Evolutionary conservation across 306 rosid species (phyloP), one percentile per base, ranked within the genome.

Genomic region (Dalbergia oliveri): DNA sequence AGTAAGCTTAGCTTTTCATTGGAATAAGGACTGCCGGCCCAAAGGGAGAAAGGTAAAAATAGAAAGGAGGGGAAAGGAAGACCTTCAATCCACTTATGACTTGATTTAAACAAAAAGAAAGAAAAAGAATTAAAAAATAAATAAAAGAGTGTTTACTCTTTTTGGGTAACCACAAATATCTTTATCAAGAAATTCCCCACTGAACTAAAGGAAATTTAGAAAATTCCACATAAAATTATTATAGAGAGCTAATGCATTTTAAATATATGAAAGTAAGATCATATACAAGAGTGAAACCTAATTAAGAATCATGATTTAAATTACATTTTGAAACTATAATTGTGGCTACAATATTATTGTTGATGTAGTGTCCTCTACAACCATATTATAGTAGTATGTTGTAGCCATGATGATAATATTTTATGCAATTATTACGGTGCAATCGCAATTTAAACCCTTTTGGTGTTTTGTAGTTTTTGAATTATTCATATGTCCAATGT

Each of bases 101-200:
- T 33, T 45, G 1, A 11, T 34, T 16, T 73, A 11, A 1, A 62
- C 11, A 6, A 31, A 4, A 31, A 57, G 5, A 16, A n/a, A 12
- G 2, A n/a, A 60, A 4, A n/a, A 7, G 3, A 26, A 26, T 26
- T 26, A 26, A 4, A 43, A 13, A 50, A 4, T 37, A 56, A 72
- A 16, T 56, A 9, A 26, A 49, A 47, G 51, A 18, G 53, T 64
- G 44, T 16, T 47, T 70, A 26, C 74, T 9, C 57, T 77, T 47
- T 60, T 35, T 13, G 31, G 4, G 31, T 39, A 35, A 61, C 77
- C 70, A 69, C 71, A 60, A 3, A 45, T 86, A 79, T 74, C 86
- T 80, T 85, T 88, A 76, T 83, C 84, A 80, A 5, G 73, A 76
- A 76, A 51, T 76, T 76, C 65, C 73, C 47, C 44, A 58, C 26